Percentiles rank a stretch among this genome's conserved stretches.
phyloP scores from a whole-genome alignment of 108 stramenopile genomes.

The Nannochloropsis salina region DNA sequence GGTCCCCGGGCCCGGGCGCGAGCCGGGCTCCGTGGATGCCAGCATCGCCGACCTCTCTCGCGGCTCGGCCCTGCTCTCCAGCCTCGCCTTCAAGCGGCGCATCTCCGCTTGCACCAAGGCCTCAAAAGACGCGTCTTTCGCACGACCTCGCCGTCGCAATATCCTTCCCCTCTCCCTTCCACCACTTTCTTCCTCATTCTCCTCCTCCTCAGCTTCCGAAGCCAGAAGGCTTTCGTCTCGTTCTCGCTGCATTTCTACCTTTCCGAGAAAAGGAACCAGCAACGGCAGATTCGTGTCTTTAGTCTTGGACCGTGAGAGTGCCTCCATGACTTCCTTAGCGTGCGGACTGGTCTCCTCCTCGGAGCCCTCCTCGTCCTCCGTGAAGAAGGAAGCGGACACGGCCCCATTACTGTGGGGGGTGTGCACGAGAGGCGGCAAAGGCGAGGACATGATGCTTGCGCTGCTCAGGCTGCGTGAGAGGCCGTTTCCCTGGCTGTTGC shows the following conservation, averaged over 20 bases:
- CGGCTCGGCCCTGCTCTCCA: neutral
- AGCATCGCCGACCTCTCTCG: too few relatives aligned
- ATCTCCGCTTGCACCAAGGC: neutral
- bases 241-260: neutral
- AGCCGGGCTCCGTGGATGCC: too few relatives aligned
- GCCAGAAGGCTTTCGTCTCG: neutral
- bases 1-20: too few relatives aligned
- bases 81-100: neutral
- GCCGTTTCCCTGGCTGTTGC: neutral
- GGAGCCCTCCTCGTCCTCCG: neutral
- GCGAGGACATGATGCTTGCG: constrained; percentile 4
- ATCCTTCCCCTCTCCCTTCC: neutral
- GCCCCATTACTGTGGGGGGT: neutral
- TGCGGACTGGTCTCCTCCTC: neutral
- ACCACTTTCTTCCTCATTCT: neutral
- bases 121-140: constrained; percentile 6
- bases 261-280: neutral
- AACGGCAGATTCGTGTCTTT: neutral
- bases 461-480: neutral
- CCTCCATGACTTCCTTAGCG: neutral
- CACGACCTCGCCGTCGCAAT: neutral
- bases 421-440: neutral
- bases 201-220: neutral
- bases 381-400: neutral
- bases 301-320: neutral